Base-by-base conservation (phyloP, 2,329 filamentous ascomycete genomes). In the Paramyrothecium sp. region DNA sequence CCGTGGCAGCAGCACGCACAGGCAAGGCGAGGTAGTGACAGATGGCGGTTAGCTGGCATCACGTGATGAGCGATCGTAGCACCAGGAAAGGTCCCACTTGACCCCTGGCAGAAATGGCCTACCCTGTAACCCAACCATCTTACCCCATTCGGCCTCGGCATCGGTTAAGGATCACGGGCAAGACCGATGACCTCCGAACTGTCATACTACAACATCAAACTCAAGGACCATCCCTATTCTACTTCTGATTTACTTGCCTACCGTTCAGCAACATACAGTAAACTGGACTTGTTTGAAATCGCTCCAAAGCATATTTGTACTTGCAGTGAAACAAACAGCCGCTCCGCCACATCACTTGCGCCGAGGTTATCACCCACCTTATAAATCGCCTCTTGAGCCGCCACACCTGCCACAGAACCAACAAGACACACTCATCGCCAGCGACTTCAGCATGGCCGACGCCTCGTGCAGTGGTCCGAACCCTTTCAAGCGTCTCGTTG, bases 401-500 rank as follows among this genome's bases (percentile, higher is more conserved):
- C 34, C 30, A 19, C 22, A 19, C 44, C 26, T 19, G 20, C 51
- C 22, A 51, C 21, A 22, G 17, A 54, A 49, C 21, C 16, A 44
- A 16, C 38, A 16, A 4, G n/a, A 19, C 7, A 19, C 4, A 8
- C 47, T 30, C 26, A 10, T 30, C 26, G 10, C 26, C 26, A 30
- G 26, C 26, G 26, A 30, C 10, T 30, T 57, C 57, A 52, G 23
- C 55, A 78, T 78, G 76, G 70, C 74, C 41, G 75, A 77, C 54
- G 69, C 70, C 56, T 75, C 75, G 11, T 78, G 76, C 60, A 75
- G 75, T 59, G 75, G 75, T 34, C 69, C 70, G 2, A 74, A 73
- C 52, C 75, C 76, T 38, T 77, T 78, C 56, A 78, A 78, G 67
- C 72, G 70, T 13, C 69, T 78, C 47, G 63, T 75, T 20, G 74